phyloP scores from a whole-genome alignment of 169 alveolate genomes.

The Cryptosporidium parvum region DNA sequence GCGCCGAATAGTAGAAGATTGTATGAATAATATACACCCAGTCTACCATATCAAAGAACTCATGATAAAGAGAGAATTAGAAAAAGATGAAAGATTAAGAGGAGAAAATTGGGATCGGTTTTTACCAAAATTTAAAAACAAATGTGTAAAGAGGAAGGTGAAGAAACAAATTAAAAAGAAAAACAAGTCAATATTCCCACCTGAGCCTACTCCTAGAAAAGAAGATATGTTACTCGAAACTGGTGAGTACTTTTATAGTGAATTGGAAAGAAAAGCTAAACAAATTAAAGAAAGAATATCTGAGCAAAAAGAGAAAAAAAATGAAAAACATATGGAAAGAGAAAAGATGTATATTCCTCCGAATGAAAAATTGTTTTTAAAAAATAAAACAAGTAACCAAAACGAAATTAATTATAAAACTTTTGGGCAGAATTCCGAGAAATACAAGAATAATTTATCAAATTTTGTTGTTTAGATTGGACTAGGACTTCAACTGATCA shows the following conservation, averaged over 20 bases:
- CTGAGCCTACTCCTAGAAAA: conserved; percentile 96
- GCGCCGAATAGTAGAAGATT: conserved; percentile 95
- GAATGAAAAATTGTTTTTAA: neutral
- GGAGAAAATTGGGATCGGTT: conserved; percentile 97
- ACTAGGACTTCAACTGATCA: conserved; percentile 7
- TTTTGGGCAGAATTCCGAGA: neutral
- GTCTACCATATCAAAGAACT: conserved; percentile 98
- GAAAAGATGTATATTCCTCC: conserved; percentile 33
- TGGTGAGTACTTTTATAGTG: conserved; percentile 96
- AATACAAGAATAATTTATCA: neutral
- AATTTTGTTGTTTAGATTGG: conserved; percentile 8
- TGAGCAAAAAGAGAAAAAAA: conserved; percentile 71
- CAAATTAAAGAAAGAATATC: conserved; percentile 40
- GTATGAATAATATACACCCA: conserved; percentile 99
- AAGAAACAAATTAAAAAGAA: conserved; percentile 86
- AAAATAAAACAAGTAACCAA: neutral
- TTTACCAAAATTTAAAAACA: conserved; percentile 97
- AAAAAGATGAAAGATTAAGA: conserved; percentile 93
- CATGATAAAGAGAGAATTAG: conserved; percentile 98
- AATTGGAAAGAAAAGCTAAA: conserved; percentile 79
- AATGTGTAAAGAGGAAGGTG: conserved; percentile 91
- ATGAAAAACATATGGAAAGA: conserved; percentile 4
- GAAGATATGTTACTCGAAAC: conserved; percentile 96
- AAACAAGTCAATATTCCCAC: conserved; percentile 93
- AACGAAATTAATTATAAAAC: neutral